Evolutionary conservation across 495 filamentous ascomycete species (phyloP).

Genomic region (Tuber borchii): DNA sequence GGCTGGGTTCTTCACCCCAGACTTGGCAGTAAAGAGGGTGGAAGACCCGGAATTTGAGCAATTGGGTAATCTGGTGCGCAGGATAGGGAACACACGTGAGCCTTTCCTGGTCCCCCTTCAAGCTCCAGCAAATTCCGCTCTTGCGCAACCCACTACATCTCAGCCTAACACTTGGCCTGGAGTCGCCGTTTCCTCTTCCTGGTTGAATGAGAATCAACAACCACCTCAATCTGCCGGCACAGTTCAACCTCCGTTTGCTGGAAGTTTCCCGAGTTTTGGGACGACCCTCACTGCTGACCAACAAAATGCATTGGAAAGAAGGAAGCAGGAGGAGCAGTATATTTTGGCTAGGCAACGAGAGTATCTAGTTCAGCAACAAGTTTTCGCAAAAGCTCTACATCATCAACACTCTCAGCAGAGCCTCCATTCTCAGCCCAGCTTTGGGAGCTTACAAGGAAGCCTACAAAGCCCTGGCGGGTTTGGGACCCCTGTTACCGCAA

Average conservation of each 20-base stretch:
- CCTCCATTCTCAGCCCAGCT: constrained; percentile 61
- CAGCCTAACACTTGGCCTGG: constrained; percentile 38
- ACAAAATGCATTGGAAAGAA: constrained; percentile 89
- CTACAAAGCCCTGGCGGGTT: constrained; percentile 37
- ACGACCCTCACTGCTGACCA: constrained; percentile 94
- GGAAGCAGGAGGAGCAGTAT: constrained; percentile 98
- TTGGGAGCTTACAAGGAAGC: constrained; percentile 38
- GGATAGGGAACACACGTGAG: constrained; percentile 94
- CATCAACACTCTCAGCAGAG: constrained; percentile 93
- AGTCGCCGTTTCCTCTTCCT: constrained; percentile 43
- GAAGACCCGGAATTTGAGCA: constrained; percentile 94
- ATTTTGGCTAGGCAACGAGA: constrained; percentile 92
- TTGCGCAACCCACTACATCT: constrained; percentile 48
- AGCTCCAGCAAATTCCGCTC: constrained; percentile 44
- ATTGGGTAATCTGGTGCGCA: constrained; percentile 86
- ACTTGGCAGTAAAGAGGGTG: constrained; percentile 85
- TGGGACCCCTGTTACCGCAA: constrained; percentile 28
- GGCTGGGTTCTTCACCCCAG: constrained; percentile 91
- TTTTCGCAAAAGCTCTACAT: constrained; percentile 71
- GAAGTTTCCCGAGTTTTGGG: constrained; percentile 93
- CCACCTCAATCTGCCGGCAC: constrained; percentile 48
- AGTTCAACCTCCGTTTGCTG: constrained; percentile 89
- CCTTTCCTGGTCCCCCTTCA: constrained; percentile 97
- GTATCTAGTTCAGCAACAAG: constrained; percentile 78
- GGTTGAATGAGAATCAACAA: constrained; percentile 42